Base-by-base conservation (phyloP, 2,329 filamentous ascomycete genomes). In the Fusarium luffae region DNA sequence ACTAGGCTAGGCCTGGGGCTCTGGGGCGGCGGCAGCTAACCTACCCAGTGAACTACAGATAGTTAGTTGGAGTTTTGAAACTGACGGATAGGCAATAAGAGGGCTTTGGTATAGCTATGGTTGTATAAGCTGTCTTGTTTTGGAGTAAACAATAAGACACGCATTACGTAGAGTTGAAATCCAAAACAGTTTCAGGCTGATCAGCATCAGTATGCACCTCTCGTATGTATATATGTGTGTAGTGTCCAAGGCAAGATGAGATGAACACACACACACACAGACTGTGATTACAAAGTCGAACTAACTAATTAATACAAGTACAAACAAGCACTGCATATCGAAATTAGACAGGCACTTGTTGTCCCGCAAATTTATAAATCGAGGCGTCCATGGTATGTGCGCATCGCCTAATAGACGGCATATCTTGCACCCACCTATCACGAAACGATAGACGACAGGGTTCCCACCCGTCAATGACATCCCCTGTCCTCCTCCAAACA, bases 361-460 rank as follows among this genome's bases (percentile, higher is more conserved):
- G 67, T 68, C 58, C 68, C 68, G 63, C 68, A 56, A 59, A 48
- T 64, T 70, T 54, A 19, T 61, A 54, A 54, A 68, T 68, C 50
- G 54, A 71, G 68, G 63, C 58, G 63, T 48, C 19, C 13, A 63
- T 68, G 67, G 67, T 54, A 65, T 68, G 68, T 70, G 54, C 54
- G 34, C 57, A 51, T 69, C 66, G 68, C 48, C 42, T 63, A 52
- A 70, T 59, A 64, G 59, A 75, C 72, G 72, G 72, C 72, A 75
- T 74, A 74, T 74, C 68, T 74, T 69, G 66, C 72, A 61, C 72
- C 72, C 72, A 75, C 72, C 72, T 74, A 74, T 74, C 72, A 74
- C 52, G 57, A 54, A 54, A 66, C 68, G 64, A 60, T 44, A 57
- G 46, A 30, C 41, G 69, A 67, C 69, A 71, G 49, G 69, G 69